Evolutionary conservation across 2,329 filamentous ascomycete species (phyloP), one percentile per base, ranked within the genome.

Genomic region (Tolypocladium paradoxum): DNA sequence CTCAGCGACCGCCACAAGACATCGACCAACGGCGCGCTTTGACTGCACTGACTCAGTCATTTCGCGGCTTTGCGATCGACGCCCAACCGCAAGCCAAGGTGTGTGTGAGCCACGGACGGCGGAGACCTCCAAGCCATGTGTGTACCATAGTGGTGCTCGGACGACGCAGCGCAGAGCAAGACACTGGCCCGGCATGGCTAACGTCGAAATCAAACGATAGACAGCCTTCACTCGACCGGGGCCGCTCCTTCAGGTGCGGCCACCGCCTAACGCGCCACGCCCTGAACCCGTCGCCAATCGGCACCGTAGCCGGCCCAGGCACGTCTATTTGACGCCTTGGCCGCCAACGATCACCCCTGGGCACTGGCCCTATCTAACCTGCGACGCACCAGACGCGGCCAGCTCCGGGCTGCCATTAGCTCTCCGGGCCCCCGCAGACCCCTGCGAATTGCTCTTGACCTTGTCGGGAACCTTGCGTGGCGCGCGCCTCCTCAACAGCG

Each of bases 41-140:
- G 48, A 49, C 48, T 38, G 24, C 48, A 38, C 35, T 49, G 48
- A 49, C 48, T 49, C 48, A 27, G 22, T 35, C 48, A 38, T 49
- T 49, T 49, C 34, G 48, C n/a, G 48, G 20, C 47, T 49, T 34
- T 36, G 48, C 7, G 48, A 49, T 49, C 48, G 48, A 29, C 48
- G 48, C 22, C 48, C 48, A 36, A 18, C 7, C 47, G 46, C 46
- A 3, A 45, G 16, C 16, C 18, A 2, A 46, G 16, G 40, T 43
- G 40, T 24, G 24, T 45, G 40, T 29, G 22, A 29, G 40, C 40
- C 8, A 27, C 22, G 7, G 24, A n/a, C 16, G 16, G n/a, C 24
- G 24, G 3, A 29, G 7, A 29, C 16, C 3, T 27, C 12, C 22
- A 8, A 43, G 40, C 22, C 7, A 24, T n/a, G 22, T 6, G 6